Base-by-base conservation (phyloP, 768 basidiomycete species). In the Termitomyces sp. region DNA sequence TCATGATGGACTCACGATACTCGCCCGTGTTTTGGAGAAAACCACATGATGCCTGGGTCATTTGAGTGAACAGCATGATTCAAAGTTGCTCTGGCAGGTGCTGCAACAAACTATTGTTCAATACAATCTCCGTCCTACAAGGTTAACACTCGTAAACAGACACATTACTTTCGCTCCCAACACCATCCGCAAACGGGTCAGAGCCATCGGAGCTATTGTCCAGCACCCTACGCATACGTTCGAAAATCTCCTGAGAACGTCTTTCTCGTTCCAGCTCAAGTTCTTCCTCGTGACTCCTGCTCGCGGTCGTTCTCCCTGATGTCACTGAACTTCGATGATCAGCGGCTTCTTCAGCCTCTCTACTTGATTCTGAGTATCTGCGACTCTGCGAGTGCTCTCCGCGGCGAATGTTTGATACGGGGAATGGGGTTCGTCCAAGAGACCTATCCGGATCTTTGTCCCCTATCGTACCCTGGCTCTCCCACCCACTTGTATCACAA, bases 401-500 rank as follows among this genome's bases (percentile, higher is more conserved):
- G 17, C 8, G 44, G 4, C 10, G 5, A 6, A 44, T 44, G 1
- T 44, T 14, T 5, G 23, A 14, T 14, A 29, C 2, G 4, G 27
- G 44, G 4, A 9, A 9, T 25, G 25, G 43, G 27, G 44, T n/a
- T 29, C 21, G 44, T n/a, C 4, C 9, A n/a, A 17, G 27, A 45
- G 16, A 10, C 17, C 44, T 17, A 45, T 29, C 29, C 44, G 19
- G 47, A 42, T 34, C 5, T 29, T 14, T 17, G n/a, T 40, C 38
- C 17, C 11, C 37, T 46, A 56, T 17, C 21, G 44, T 25, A 11
- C 53, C 53, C 4, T 54, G 59, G 31, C 54, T 59, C 37, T 46
- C 49, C n/a, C 34, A 47, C 5, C 54, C 59, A n/a, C 32, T 41
- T 29, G 19, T 12, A 41, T 19, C 8, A 23, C 37, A 37, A 25